A percentile compares a stretch with the other conserved stretches of the same genome.
These are phyloP conservation scores for Pelargonium nanum DNA, from an alignment of 345 rosid species.

Conservation along the genomic window DNA sequence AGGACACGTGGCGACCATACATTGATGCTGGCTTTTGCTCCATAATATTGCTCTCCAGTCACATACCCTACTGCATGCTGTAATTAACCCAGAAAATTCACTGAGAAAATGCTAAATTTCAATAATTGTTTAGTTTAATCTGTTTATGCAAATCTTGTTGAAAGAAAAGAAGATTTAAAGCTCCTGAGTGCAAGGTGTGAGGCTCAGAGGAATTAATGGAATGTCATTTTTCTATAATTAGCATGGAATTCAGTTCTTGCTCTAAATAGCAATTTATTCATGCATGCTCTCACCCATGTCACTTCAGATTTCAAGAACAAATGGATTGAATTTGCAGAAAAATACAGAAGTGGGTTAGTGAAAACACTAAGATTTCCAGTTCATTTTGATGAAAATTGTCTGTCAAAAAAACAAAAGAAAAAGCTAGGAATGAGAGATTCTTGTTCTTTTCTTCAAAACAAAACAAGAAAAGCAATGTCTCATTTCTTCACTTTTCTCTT, in stretches of 20 bases:
- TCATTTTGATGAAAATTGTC: background rate
- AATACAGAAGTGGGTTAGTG: too few relatives aligned
- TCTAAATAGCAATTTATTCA: too few relatives aligned
- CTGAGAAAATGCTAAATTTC: background rate
- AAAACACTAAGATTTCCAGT: too few relatives aligned
- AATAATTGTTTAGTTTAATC: background rate
- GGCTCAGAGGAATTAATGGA: too few relatives aligned
- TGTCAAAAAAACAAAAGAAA: conserved; percentile 1
- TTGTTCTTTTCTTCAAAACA: background rate
- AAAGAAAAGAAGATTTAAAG: too few relatives aligned
- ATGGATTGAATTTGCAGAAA: too few relatives aligned
- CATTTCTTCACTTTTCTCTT: background rate
- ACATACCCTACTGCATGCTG: conserved; percentile 99
- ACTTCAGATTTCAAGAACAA: too few relatives aligned
- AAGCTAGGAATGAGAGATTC: background rate
- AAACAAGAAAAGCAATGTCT: background rate
- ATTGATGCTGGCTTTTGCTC: conserved; percentile 92
- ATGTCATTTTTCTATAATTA: too few relatives aligned
- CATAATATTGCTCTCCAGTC: conserved; percentile 74
- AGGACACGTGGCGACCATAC: conserved; percentile 85
- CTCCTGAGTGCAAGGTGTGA: too few relatives aligned
- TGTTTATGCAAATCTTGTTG: background rate
- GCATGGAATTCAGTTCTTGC: too few relatives aligned
- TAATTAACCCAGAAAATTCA: background rate
- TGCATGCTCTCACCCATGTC: too few relatives aligned